Conservation (phyloP, 2,329 filamentous ascomycete species). For the Paecilomyces niveus region DNA sequence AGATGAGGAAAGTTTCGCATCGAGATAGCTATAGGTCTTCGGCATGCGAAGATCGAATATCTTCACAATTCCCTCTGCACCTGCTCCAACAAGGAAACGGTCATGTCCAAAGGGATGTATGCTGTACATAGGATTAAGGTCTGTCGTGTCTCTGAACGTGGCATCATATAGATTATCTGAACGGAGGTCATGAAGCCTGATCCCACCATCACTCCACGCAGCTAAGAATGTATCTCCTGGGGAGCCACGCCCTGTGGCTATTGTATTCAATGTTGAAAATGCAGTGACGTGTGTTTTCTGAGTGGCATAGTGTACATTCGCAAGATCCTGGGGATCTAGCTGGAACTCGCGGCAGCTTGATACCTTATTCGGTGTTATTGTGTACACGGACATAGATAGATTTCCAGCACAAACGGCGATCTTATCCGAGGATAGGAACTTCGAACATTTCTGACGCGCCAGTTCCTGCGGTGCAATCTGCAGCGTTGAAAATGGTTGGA, state of each 20-base stretch:
- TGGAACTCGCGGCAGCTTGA: conserved; percentile 26
- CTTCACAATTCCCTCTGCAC: conserved; percentile 53
- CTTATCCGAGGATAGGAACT: conserved; percentile 43
- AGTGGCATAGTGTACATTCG: conserved; percentile 13
- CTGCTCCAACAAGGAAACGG: conserved; percentile 50
- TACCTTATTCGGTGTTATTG: conserved; percentile 41
- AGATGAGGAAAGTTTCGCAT: conserved; percentile 11
- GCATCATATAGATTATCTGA: conserved; percentile 41
- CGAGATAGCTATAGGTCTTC: conserved; percentile 26
- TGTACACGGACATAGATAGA: conserved; percentile 44
- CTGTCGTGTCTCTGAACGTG: conserved; percentile 50
- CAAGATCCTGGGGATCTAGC: conserved; percentile 28
- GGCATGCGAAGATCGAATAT: conserved; percentile 54
- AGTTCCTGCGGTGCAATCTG: conserved; percentile 11
- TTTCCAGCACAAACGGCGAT: conserved; percentile 46
- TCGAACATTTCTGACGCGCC: conserved; percentile 42
- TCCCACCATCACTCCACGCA: conserved; percentile 52
- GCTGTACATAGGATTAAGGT: conserved; percentile 53
- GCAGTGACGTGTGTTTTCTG: conserved; percentile 24
- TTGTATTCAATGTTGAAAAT: conserved; percentile 28
- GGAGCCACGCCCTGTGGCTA: conserved; percentile 15
- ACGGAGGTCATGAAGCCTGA: conserved; percentile 55
- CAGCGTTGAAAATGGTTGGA: conserved; percentile 30
- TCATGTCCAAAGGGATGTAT: conserved; percentile 51
- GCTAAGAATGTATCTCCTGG: conserved; percentile 50